Evolutionary conservation across 1,139 yeast species (phyloP), one percentile per base, ranked within the genome.

Genomic region (Saccharomyces hybrid): DNA sequence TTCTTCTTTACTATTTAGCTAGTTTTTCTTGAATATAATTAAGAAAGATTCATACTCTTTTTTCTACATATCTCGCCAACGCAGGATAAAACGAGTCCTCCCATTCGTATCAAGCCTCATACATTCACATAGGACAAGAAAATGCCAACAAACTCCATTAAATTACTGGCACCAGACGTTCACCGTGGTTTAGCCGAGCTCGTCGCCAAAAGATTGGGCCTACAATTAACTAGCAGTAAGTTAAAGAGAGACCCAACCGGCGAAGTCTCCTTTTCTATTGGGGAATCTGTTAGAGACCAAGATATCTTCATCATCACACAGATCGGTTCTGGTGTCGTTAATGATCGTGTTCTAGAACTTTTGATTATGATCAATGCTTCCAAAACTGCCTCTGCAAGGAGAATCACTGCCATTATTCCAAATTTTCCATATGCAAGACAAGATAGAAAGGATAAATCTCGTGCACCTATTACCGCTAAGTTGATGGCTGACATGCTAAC

Each of bases 391-490:
- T 85, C 95, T 57, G 98, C 98, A 2, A 81, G 97, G 69, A 80
- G 97, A 62, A 89, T 93, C 70, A 90, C 98, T 1, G 98, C 95
- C 1, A 96, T 93, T 46, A 79, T 93, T 62, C 99, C 99, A 53
- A 88, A 87, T 71, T 93, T 91, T 74, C 98, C 98, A 3, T 93
- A 93, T 69, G 98, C 98, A 26, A 83, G 99, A 73, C 99, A 93
- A 74, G 99, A 93, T 73, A 82, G 95, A 70, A 93, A 93, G 73
- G 98, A 93, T 73, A 93, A 93, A 73, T 83, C 91, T 57, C 80
- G 99, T 67, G 99, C 99, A 8, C 98, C 98, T 52, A 93, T 93
- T 64, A 91, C 98, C 8, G 98, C 99, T 56, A 91, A 93, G 72
- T 79, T 91, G 58, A 88, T 91, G 84, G 98, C 99, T 47, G 93